Evolutionary conservation across 2,329 filamentous ascomycete genomes (phyloP).

Genomic region (Monosporascus sp.): DNA sequence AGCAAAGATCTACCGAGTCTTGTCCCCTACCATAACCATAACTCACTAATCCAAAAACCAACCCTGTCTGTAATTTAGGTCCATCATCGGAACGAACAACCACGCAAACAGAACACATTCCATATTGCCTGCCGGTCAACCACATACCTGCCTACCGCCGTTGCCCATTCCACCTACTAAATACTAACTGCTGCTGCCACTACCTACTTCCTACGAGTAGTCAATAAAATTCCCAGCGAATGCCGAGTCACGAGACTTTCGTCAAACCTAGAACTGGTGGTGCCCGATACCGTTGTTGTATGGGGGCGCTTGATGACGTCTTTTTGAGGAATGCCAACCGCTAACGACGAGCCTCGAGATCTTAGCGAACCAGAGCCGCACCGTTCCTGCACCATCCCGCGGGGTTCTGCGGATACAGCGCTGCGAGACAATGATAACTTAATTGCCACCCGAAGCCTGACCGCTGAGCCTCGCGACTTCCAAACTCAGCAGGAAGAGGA

Average conservation of each 20-base stretch:
- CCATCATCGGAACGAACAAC: neutral
- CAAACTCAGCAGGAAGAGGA: neutral
- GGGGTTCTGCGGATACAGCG: neutral
- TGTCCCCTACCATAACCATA: no score
- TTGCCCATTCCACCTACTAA: neutral
- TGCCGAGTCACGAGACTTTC: neutral
- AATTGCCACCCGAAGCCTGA: neutral
- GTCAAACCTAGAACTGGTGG: neutral
- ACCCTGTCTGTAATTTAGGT: neutral
- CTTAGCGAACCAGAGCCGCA: neutral
- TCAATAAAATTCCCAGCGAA: neutral
- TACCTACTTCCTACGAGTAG: neutral
- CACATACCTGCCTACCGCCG: no score
- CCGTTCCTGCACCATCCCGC: neutral
- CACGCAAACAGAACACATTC: neutral
- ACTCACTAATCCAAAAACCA: no score
- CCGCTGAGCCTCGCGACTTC: neutral
- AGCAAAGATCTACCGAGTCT: no score
- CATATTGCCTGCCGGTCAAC: no score
- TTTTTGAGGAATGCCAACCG: neutral
- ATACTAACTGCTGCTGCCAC: neutral
- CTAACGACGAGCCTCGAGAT: neutral
- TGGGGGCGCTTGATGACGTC: neutral
- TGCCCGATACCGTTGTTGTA: neutral
- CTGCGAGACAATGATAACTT: neutral